phyloP scores from a whole-genome alignment of 768 basidiomycete genomes.

The Agrocybe praecox region DNA sequence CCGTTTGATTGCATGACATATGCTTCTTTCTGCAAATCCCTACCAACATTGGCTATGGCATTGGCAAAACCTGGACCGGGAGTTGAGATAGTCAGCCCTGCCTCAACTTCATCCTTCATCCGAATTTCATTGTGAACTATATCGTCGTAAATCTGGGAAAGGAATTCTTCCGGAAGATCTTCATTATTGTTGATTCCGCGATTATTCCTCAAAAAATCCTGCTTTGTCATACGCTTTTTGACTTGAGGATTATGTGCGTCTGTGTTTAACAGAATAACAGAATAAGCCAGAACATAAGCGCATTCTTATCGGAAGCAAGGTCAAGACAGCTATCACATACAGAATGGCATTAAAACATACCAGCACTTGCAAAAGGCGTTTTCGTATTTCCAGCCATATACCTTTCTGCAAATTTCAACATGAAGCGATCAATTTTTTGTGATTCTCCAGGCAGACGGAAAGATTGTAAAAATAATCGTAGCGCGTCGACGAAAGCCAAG shows the following conservation, averaged over 20 bases:
- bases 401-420: constrained; percentile 98
- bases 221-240: constrained; percentile 92
- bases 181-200: constrained; percentile 92
- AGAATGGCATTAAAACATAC: constrained; percentile 41
- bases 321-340: not conserved
- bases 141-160: constrained; percentile 84
- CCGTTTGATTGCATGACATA: constrained; percentile 95
- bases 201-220: constrained; percentile 93
- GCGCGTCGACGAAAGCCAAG: constrained; percentile 83
- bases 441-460: constrained; percentile 97
- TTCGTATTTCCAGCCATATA: constrained; percentile 89
- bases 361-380: constrained; percentile 92
- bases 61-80: constrained; percentile 75
- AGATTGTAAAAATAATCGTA: constrained; percentile 88
- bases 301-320: constrained; percentile 57
- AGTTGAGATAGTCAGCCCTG: constrained; percentile 41
- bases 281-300: constrained; percentile 94
- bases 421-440: constrained; percentile 98
- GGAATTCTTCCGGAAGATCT: constrained; percentile 85
- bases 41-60: constrained; percentile 85
- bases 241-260: constrained; percentile 96
- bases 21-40: constrained; percentile 94
- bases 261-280: constrained; percentile 94
- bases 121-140: constrained; percentile 92
- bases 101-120: constrained; percentile 97